Percentiles rank a stretch among this genome's conserved stretches.
Evolutionary conservation across 2,329 filamentous ascomycete species (phyloP).

Genomic region (Penicillium olsonii): DNA sequence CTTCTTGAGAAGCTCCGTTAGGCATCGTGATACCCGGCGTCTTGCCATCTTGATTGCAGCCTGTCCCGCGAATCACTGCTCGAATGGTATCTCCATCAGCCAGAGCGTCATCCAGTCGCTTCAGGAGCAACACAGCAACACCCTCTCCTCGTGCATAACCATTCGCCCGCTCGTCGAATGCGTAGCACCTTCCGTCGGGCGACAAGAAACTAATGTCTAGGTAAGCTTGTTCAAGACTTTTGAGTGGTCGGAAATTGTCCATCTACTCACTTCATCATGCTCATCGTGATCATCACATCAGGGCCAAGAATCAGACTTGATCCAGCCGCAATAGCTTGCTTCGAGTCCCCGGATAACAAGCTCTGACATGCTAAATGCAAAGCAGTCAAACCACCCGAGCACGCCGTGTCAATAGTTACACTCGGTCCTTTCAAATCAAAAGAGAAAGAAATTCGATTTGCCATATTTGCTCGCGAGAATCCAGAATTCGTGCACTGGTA

Average conservation of each 20-base stretch:
- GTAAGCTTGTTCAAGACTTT: background rate
- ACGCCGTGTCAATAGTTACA: background rate
- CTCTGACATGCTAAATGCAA: background rate
- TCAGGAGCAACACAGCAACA: background rate
- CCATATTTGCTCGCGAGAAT: background rate
- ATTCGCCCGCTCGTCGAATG: background rate
- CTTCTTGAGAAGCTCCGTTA: background rate
- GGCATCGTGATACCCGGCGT: constrained; percentile 2
- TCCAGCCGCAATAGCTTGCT: background rate
- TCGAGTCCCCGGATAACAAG: background rate
- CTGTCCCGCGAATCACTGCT: background rate
- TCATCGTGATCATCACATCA: background rate
- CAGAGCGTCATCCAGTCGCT: background rate
- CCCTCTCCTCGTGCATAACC: constrained; percentile 1
- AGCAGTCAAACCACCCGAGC: background rate
- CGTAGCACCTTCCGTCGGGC: background rate
- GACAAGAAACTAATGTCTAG: background rate
- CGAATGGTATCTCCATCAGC: background rate
- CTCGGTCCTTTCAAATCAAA: background rate
- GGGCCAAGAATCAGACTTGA: background rate
- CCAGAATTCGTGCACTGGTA: background rate
- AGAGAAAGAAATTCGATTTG: background rate
- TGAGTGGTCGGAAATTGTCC: background rate
- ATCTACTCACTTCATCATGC: background rate
- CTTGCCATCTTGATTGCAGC: constrained; percentile 3